Evolutionary conservation across 1,284 basidiomycete genomes (phyloP).

Genomic region (Sphaerobolus stellatus): DNA sequence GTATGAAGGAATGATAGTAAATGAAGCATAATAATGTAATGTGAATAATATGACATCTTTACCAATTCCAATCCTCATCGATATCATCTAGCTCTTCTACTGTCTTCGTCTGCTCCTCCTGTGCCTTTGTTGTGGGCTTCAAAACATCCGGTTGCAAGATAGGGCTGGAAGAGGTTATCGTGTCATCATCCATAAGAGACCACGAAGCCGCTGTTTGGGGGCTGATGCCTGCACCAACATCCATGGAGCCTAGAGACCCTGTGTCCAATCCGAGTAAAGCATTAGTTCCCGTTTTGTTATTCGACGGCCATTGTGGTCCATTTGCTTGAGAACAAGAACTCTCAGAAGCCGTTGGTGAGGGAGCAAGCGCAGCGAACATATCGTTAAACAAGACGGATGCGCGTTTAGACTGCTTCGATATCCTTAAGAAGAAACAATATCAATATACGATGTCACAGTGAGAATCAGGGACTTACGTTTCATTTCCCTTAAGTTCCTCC

Average conservation of each 20-base stretch:
- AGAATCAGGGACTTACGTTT: conserved; percentile 44
- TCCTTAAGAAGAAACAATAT: conserved; percentile 34
- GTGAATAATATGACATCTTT: neutral
- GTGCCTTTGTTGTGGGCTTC: neutral
- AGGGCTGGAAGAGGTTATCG: neutral
- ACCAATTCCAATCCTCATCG: conserved; percentile 12
- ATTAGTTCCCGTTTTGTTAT: neutral
- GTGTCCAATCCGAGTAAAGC: neutral
- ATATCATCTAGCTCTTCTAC: neutral
- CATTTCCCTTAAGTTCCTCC: conserved; percentile 54
- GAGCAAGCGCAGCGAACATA: conserved; percentile 54
- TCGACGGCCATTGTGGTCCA: neutral
- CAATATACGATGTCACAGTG: conserved; percentile 6
- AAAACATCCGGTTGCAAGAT: conserved; percentile 8
- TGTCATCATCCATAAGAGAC: conserved; percentile 6
- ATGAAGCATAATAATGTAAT: too few relatives aligned
- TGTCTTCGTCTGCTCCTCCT: neutral
- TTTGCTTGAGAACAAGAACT: neutral
- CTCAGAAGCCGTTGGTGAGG: conserved; percentile 6
- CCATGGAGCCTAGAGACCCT: neutral
- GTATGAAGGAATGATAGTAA: too few relatives aligned
- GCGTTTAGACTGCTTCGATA: conserved; percentile 60
- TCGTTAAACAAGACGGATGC: conserved; percentile 65
- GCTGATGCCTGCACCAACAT: neutral
- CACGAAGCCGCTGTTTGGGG: neutral